Evolutionary conservation across 2,329 filamentous ascomycete species (phyloP).

Genomic region (Penicillium decumbens): DNA sequence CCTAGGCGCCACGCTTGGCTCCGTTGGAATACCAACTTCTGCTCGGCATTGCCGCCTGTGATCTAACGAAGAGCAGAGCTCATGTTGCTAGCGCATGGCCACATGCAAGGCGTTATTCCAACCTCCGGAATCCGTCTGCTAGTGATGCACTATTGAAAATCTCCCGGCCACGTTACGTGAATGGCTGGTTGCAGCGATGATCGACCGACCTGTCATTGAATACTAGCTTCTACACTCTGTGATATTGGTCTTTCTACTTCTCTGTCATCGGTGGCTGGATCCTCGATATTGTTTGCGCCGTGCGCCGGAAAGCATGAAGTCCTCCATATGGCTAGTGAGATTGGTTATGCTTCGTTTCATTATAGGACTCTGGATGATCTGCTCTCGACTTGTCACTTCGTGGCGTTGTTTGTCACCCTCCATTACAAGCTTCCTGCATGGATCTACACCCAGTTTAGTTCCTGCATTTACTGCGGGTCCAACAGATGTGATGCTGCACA

Average conservation of each 20-base stretch:
- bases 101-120: neutral
- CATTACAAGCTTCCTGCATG: slow-evolving; percentile 15
- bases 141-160: slow-evolving; percentile 11
- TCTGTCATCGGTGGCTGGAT: neutral
- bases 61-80: neutral
- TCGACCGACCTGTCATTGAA: slow-evolving; percentile 9
- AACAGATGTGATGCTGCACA: slow-evolving; percentile 17
- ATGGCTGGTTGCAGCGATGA: neutral
- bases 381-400: slow-evolving; percentile 17
- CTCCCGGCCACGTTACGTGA: slow-evolving; percentile 12
- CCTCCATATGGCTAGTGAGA: neutral
- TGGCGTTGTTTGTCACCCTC: slow-evolving; percentile 11
- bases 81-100: neutral
- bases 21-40: neutral
- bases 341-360: neutral
- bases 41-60: neutral
- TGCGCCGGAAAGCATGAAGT: neutral
- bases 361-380: neutral
- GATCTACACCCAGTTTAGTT: slow-evolving; percentile 12
- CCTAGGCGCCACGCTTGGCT: slow-evolving; percentile 1
- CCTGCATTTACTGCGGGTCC: slow-evolving; percentile 8
- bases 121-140: neutral
- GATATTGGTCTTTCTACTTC: neutral
- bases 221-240: neutral
- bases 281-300: neutral